phyloP scores from a whole-genome alignment of 2,329 filamentous ascomycete genomes.

The Diaporthe destruens region DNA sequence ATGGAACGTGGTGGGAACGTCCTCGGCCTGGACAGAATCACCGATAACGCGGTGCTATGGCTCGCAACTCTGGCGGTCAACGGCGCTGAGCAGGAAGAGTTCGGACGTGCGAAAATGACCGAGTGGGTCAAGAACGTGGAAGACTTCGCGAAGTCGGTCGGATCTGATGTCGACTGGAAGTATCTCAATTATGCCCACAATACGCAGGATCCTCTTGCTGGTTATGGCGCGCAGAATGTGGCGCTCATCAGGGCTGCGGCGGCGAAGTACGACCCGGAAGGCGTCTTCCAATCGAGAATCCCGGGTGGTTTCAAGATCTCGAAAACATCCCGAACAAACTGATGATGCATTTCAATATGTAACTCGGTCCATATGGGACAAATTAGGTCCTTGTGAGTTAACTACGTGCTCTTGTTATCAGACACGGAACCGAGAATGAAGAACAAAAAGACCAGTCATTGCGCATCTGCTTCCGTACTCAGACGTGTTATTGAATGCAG shows the following conservation, averaged over 20 bases:
- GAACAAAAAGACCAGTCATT: too few relatives aligned
- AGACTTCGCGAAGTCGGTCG: slow-evolving; percentile 1
- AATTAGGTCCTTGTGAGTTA: too few relatives aligned
- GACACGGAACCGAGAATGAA: too few relatives aligned
- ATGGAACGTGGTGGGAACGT: slow-evolving; percentile 7
- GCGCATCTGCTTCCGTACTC: too few relatives aligned
- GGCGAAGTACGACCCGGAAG: background rate
- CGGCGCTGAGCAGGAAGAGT: slow-evolving; percentile 6
- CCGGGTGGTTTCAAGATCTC: slow-evolving; percentile 24
- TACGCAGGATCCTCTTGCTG: slow-evolving; percentile 16
- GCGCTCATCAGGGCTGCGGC: background rate
- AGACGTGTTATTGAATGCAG: too few relatives aligned
- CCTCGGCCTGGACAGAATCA: slow-evolving; percentile 7
- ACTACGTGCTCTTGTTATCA: too few relatives aligned
- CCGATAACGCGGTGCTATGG: slow-evolving; percentile 9
- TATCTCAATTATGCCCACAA: slow-evolving; percentile 16
- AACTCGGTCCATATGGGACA: too few relatives aligned
- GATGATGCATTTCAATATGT: background rate
- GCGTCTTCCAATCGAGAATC: background rate
- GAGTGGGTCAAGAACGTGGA: background rate
- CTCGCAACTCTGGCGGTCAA: slow-evolving; percentile 16
- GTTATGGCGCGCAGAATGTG: slow-evolving; percentile 3
- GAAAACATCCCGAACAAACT: background rate
- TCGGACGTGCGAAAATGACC: slow-evolving; percentile 8
- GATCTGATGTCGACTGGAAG: slow-evolving; percentile 15